Evolutionary conservation across 306 rosid genomes (phyloP).

Genomic region (Aeschynomene evenia): DNA sequence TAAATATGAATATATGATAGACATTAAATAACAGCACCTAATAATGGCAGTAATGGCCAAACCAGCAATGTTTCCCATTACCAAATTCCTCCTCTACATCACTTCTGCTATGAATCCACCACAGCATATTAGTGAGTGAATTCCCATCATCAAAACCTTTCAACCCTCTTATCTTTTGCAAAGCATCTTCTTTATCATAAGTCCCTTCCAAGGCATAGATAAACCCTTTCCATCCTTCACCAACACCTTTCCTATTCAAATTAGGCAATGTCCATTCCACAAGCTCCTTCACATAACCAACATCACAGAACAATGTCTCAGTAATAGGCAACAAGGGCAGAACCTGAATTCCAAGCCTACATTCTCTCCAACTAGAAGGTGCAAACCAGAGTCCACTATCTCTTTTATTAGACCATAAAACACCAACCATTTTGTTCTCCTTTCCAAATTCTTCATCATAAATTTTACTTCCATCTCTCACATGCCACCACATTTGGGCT

Average conservation of each 20-base stretch:
- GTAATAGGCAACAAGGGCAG: constrained; percentile 56
- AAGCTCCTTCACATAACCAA: constrained; percentile 59
- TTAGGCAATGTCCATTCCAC: constrained; percentile 69
- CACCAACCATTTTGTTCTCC: constrained; percentile 66
- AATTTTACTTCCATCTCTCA: constrained; percentile 38
- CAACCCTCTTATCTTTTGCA: constrained; percentile 45
- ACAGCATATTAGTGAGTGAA: constrained; percentile 63
- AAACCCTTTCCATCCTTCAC: constrained; percentile 81
- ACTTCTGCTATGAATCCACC: constrained; percentile 84
- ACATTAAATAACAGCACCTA: neutral
- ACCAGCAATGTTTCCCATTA: constrained; percentile 35
- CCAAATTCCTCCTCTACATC: constrained; percentile 27
- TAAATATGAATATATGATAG: neutral
- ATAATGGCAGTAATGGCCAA: constrained; percentile 31
- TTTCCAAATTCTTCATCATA: constrained; percentile 59
- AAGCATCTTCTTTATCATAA: constrained; percentile 56
- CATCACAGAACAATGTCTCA: constrained; percentile 37
- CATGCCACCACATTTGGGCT: constrained; percentile 90
- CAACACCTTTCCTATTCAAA: constrained; percentile 59
- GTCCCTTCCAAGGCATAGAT: constrained; percentile 67
- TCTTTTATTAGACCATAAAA: constrained; percentile 78
- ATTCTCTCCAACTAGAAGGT: constrained; percentile 71
- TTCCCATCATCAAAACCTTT: constrained; percentile 71
- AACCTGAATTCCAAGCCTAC: constrained; percentile 81
- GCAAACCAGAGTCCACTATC: constrained; percentile 88